Evolutionary conservation across 495 filamentous ascomycete species (phyloP), one percentile per base, ranked within the genome.

Genomic region (Annulohypoxylon bovei): DNA sequence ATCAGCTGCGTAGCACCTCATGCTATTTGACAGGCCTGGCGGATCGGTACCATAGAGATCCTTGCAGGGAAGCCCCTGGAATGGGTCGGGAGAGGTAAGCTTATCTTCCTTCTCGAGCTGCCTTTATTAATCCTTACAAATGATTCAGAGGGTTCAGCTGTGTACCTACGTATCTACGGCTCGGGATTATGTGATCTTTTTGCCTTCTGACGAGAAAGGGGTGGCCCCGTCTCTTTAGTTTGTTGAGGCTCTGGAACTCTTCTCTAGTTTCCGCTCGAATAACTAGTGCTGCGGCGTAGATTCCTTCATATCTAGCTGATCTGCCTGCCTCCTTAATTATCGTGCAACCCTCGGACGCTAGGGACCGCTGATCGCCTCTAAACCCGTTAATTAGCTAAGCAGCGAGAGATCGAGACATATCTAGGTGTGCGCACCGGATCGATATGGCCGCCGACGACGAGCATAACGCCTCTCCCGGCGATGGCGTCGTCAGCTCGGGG

Each of bases 51-150:
- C 42, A 22, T 39, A 28, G 8, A 52, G 11, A 52, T 14, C 59
- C 44, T 52, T 62, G 58, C 25, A 35, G 53, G 44, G 18, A 3
- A 30, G 1, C 20, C 20, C 39, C 8, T 52, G 32, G n/a, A 57
- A 42, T 23, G 33, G 40, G 33, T 30, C 22, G 33, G 30, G 54
- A 39, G 42, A 66, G 44, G 46, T 47, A 57, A 53, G 49, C 49
- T 53, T 50, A 59, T 50, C 40, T 52, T 57, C 32, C 49, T 53
- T 33, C n/a, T 32, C 27, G 28, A 16, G 33, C 16, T 18, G 14
- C n/a, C 35, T 40, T 57, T 57, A 57, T 27, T 57, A 57, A 57
- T 57, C 54, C 54, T 57, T 57, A 57, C 54, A 57, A 57, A 57
- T 57, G 18, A 20, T 28, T 42, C 47, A 35, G 22, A 12, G 14